Base-by-base conservation (phyloP, 164 flowering plant species). In the Nymphaea colorata region DNA sequence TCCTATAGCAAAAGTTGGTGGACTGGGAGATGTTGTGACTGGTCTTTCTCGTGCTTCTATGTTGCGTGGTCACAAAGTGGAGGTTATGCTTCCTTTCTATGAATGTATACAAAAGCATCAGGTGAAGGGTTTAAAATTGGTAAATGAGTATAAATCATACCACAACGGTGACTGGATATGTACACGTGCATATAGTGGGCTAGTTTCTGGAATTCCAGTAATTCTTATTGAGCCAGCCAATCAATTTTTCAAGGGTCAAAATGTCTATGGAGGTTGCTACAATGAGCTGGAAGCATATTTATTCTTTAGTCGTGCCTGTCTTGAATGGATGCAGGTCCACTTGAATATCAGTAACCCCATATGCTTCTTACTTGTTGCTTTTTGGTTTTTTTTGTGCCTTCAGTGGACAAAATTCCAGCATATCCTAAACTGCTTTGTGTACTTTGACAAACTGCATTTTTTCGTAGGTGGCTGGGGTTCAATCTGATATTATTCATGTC, bases 21-120 rank as follows among this genome's bases (percentile, higher is more conserved):
- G 90, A 44, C 84, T 86, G 65, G 90, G 90, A 70, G 90, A 86
- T 80, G 90, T 86, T 75, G 90, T 86, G n/a, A 84, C 90, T 14
- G 90, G 90, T 15, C 88, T 86, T 68, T 82, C 86, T 41, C 88
- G 90, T 44, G 85, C 90, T 57, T 81, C 85, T 69, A 68, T 80
- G 70, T 73, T 71, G 2, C 84, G 84, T 68, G 90, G 86, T 41
- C 90, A 86, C 75, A 72, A 75, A 61, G 88, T 86, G 69, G 84
- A 86, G 65, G 71, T 86, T 59, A 82, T 84, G 83, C 83, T 86
- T 8, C 90, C 90, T 57, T 83, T 86, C 76, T 86, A 86, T 71
- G 86, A 84, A 73, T 86, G 90, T 66, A 82, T 84, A 68, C 80
- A 71, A 61, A 84, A 72, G 77, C 69, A 83, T 65, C 81, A 83